A percentile compares a stretch with the other conserved stretches of the same genome.
These are phyloP conservation scores for Ceratocystis alfenasii DNA, from an alignment of 2,329 filamentous ascomycete genomes.

Conservation along the genomic window DNA sequence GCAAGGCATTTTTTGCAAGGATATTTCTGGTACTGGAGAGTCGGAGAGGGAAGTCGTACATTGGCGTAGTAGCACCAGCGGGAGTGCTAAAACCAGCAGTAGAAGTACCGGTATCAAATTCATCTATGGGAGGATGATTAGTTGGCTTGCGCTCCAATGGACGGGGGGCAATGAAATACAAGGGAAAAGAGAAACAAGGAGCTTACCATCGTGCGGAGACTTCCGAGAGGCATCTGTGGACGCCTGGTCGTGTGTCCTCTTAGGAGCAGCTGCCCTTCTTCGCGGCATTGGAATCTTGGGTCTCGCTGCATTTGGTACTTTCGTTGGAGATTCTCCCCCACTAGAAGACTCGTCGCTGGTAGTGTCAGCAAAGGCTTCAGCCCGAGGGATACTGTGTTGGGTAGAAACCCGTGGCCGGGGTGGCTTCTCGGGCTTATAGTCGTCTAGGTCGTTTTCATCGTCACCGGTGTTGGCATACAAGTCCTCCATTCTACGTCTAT, in stretches of 20 bases:
- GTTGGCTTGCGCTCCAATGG: neutral
- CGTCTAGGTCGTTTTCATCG: conserved; percentile 6
- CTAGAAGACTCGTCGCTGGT: conserved; percentile 20
- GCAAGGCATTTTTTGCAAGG: neutral
- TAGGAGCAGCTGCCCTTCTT: conserved; percentile 8
- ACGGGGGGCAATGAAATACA: neutral
- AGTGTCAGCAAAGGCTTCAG: conserved; percentile 18
- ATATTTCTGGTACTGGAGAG: neutral
- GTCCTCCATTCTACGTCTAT: conserved; percentile 14
- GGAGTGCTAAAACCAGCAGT: conserved; percentile 5
- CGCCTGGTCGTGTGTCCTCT: neutral
- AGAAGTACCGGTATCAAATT: conserved; percentile 7
- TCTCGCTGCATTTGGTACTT: neutral
- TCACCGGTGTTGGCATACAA: conserved; percentile 12
- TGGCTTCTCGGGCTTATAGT: conserved; percentile 14
- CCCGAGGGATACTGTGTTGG: conserved; percentile 13
- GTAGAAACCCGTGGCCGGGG: conserved; percentile 3
- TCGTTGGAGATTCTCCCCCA: neutral
- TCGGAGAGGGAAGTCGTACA: conserved; percentile 5
- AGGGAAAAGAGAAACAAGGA: neutral
- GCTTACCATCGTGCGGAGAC: conserved; percentile 11
- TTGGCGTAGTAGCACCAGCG: conserved; percentile 14
- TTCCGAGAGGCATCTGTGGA: conserved; percentile 6
- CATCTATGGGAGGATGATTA: neutral
- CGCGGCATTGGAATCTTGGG: conserved; percentile 14